Evolutionary conservation across 202 grass and related monocot species (phyloP).

Genomic region (Carex sylvatica): DNA sequence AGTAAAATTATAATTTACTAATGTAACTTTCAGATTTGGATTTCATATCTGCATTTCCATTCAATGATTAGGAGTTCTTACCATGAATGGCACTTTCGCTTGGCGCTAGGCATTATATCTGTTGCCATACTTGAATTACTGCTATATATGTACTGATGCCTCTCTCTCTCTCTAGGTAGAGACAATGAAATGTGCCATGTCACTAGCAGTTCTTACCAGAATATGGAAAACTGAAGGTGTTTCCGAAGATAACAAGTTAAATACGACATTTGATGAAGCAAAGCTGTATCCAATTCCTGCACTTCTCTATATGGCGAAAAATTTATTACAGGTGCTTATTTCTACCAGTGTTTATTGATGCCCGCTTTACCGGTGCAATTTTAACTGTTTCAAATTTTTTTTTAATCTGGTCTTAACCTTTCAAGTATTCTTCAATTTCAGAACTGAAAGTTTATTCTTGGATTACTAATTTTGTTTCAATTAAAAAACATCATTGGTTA

Average conservation of each 20-base stretch:
- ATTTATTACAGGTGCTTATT: slow-evolving; percentile 68
- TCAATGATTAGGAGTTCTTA: background rate
- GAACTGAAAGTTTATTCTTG: background rate
- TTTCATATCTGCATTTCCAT: slow-evolving; percentile 2
- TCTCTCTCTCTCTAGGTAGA: slow-evolving; percentile 65
- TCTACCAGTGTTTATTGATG: slow-evolving; percentile 5
- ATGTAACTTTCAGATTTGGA: background rate
- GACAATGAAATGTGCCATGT: slow-evolving; percentile 70
- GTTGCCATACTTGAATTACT: background rate
- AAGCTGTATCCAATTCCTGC: slow-evolving; percentile 85
- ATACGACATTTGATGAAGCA: slow-evolving; percentile 77
- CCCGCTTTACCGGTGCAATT: background rate
- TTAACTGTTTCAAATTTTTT: slow-evolving; percentile 19
- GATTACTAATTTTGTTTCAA: background rate
- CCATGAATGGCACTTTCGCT: background rate
- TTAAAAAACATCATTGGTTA: background rate
- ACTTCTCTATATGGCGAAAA: slow-evolving; percentile 76
- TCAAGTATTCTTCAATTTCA: slow-evolving; percentile 23
- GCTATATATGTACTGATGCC: background rate
- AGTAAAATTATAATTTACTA: slow-evolving; percentile 33
- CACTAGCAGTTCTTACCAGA: slow-evolving; percentile 52
- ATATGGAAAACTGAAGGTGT: slow-evolving; percentile 82
- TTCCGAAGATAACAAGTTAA: slow-evolving; percentile 73
- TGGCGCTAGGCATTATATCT: background rate
- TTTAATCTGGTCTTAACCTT: background rate